Base-by-base conservation (phyloP, 108 stramenopile genomes). In the Conticribra weissflogii region DNA sequence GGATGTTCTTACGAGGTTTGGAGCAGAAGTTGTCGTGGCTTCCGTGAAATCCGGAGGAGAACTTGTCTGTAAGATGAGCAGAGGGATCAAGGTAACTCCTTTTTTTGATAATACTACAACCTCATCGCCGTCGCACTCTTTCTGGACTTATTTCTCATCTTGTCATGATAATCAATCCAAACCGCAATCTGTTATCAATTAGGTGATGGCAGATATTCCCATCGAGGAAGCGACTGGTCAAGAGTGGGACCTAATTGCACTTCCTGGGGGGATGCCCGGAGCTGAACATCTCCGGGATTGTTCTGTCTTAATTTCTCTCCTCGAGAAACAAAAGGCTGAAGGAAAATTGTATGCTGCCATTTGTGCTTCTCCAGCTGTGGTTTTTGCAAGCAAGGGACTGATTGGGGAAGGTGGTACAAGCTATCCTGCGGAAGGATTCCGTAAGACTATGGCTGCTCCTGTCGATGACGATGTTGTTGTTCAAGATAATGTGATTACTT, bases 1-100 rank as follows among this genome's bases (percentile, higher is more conserved):
- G 3, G 98, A 99, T 68, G 93, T 91, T 9, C 68, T 99, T 8
- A 87, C 86, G 3, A 79, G 97, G 34, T 97, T 96, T 53, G 97
- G 96, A 28, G 97, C 95, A 1, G 66, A 87, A 30, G 98, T 98
- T 7, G 90, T 88, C 1, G 85, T 95, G 25, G 98, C 97, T 16
- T 93, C 90, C 29, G 96, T 97, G 33, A 94, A 87, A 82, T 82
- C 88, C 4, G 81, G 66, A 51, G 86, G 85, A 19, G 79, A 92
- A n/a, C 65, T 92, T 23, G 66, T 89, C 1, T 92, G 91, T 74
- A 92, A 80, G 18, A 95, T 92, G 94, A 90, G 88, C 49, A 83
- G 94, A 12, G 88, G 88, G 21, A 74, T 95, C 24, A 85, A 95
- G 79, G 85, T 92, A 54, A 14, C 80, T 3, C 24, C 8, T 36